These are phyloP conservation scores for Annulohypoxylon bovei DNA, from an alignment of 495 filamentous ascomycete species.

Conservation along the genomic window DNA sequence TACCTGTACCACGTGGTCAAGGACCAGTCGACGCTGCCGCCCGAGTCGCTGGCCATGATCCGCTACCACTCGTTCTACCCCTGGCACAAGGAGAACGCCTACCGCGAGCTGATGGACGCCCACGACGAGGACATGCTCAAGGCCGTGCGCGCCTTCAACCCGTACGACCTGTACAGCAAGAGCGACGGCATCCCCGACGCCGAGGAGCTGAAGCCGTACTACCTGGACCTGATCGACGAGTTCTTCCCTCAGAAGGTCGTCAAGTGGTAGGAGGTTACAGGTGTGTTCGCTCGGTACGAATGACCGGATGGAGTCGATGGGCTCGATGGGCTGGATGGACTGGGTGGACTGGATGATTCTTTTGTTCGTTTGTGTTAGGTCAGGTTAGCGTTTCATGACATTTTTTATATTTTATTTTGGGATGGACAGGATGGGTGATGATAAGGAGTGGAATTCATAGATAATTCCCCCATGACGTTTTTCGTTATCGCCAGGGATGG, in stretches of 20 bases:
- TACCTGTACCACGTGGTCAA: conserved; percentile 87
- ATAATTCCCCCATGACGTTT: neutral
- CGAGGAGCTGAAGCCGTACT: conserved; percentile 84
- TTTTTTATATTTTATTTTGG: neutral
- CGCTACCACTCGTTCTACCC: conserved; percentile 91
- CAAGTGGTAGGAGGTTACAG: conserved; percentile 68
- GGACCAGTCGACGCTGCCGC: conserved; percentile 78
- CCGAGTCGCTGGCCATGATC: conserved; percentile 88
- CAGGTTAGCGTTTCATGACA: neutral
- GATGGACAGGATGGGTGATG: neutral
- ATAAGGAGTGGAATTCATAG: neutral
- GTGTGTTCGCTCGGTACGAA: neutral
- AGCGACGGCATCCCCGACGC: conserved; percentile 79
- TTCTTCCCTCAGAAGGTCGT: conserved; percentile 81
- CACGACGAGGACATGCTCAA: conserved; percentile 80
- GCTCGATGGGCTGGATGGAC: no score
- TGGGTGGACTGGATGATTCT: neutral
- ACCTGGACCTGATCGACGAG: conserved; percentile 84
- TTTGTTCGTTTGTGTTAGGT: neutral
- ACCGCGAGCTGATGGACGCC: conserved; percentile 81
- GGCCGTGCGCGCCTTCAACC: conserved; percentile 87
- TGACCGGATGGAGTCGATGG: neutral
- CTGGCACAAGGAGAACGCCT: conserved; percentile 84
- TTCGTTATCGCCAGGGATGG: neutral
- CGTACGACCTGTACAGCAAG: conserved; percentile 93